Evolutionary conservation across 805 yeast species (phyloP).

Genomic region (Suhomyces tanzawaensis): DNA sequence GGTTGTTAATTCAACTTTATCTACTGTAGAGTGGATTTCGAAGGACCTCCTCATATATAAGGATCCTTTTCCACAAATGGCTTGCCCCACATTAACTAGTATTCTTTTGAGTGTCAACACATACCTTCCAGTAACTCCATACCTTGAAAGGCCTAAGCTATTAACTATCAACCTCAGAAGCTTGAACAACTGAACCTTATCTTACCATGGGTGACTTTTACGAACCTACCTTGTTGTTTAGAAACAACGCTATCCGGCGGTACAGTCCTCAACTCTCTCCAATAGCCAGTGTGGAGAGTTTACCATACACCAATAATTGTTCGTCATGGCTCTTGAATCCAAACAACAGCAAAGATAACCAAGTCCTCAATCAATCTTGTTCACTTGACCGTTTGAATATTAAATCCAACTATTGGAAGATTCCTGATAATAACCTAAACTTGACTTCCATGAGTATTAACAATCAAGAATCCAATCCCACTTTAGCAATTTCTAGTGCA

Average conservation of each 20-base stretch:
- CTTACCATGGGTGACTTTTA: slow-evolving; percentile 28
- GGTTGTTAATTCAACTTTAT: too few relatives aligned
- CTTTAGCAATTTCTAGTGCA: slow-evolving; percentile 55
- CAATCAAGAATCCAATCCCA: slow-evolving; percentile 22
- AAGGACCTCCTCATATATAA: too few relatives aligned
- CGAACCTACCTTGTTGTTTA: slow-evolving; percentile 41
- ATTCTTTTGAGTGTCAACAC: too few relatives aligned
- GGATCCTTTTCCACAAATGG: too few relatives aligned
- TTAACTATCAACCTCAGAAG: too few relatives aligned
- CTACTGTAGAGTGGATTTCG: too few relatives aligned
- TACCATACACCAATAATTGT: slow-evolving; percentile 1
- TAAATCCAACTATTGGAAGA: slow-evolving; percentile 45
- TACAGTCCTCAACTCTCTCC: slow-evolving; percentile 21
- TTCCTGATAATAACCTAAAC: slow-evolving; percentile 42
- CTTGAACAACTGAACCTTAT: too few relatives aligned
- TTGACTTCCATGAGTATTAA: slow-evolving; percentile 44
- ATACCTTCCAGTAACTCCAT: too few relatives aligned
- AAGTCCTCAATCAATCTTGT: slow-evolving; percentile 42
- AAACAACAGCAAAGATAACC: slow-evolving; percentile 25
- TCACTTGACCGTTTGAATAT: slow-evolving; percentile 39
- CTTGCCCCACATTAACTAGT: too few relatives aligned
- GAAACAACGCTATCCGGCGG: slow-evolving; percentile 39
- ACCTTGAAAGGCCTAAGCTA: too few relatives aligned
- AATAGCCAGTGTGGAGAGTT: slow-evolving; percentile 19
- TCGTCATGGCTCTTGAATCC: slow-evolving; percentile 32